Evolutionary conservation across 768 basidiomycete genomes (phyloP).

Genomic region (Lentinus tigrinus): DNA sequence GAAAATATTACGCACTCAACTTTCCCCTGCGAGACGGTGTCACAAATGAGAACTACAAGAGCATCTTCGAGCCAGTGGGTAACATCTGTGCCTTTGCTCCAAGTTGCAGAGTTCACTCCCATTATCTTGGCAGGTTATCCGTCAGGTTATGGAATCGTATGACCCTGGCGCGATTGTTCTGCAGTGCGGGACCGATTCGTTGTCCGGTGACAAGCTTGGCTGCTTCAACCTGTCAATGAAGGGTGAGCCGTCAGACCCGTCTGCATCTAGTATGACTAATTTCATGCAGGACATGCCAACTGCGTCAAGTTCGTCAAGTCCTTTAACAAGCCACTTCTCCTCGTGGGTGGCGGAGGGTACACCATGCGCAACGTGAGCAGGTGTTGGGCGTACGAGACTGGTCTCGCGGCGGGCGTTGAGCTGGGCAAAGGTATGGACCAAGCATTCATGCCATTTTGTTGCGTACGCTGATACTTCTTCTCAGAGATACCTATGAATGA

Average conservation of each 20-base stretch:
- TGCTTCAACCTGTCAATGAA: slow-evolving; percentile 96
- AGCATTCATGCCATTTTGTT: neutral
- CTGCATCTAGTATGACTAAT: neutral
- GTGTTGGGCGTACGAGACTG: slow-evolving; percentile 98
- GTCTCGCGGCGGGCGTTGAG: slow-evolving; percentile 95
- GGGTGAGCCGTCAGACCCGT: slow-evolving; percentile 41
- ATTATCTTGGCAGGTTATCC: slow-evolving; percentile 68
- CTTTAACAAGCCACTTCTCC: slow-evolving; percentile 88
- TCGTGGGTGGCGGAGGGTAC: slow-evolving; percentile 97
- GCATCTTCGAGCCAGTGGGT: slow-evolving; percentile 91
- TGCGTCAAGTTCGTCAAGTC: slow-evolving; percentile 97
- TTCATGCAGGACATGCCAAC: slow-evolving; percentile 79
- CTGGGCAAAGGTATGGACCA: slow-evolving; percentile 66
- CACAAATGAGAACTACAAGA: slow-evolving; percentile 92
- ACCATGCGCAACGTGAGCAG: slow-evolving; percentile 98
- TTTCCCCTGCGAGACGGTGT: slow-evolving; percentile 95
- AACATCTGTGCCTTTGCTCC: neutral
- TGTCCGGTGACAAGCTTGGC: slow-evolving; percentile 95
- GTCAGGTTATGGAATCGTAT: slow-evolving; percentile 91
- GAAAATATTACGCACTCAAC: slow-evolving; percentile 91
- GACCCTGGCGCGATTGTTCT: slow-evolving; percentile 93
- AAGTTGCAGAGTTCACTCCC: neutral
- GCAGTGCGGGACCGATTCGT: slow-evolving; percentile 96
- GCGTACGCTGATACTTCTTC: neutral
- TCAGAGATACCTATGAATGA: slow-evolving; percentile 98